These are phyloP conservation scores for Phytophthora gonapodyides DNA, from an alignment of 352 stramenopile species.

Conservation along the genomic window DNA sequence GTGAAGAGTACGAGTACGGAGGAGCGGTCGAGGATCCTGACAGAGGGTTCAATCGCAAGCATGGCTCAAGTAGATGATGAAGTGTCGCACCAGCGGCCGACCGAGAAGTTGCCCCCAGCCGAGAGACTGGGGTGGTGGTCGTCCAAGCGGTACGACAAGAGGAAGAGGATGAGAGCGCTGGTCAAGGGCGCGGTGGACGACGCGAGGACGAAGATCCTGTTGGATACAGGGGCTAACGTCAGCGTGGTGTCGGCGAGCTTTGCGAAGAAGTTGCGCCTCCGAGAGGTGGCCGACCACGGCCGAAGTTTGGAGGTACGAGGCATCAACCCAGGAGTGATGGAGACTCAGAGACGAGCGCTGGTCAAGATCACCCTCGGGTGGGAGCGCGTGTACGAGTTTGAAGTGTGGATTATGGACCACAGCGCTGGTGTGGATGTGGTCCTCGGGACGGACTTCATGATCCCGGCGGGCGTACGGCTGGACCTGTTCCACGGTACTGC, in stretches of 20 bases:
- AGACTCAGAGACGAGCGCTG: neutral
- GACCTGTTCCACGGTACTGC: slow-evolving; percentile 7
- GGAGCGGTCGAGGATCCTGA: neutral
- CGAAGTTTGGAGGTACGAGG: neutral
- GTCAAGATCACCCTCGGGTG: slow-evolving; percentile 12
- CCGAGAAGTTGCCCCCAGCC: neutral
- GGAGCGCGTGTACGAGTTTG: slow-evolving; percentile 2
- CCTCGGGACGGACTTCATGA: slow-evolving; percentile 8
- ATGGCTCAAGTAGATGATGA: neutral
- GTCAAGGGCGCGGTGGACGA: slow-evolving; percentile 3
- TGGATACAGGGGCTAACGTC: slow-evolving; percentile 2
- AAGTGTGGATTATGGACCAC: slow-evolving; percentile 14
- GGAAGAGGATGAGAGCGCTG: slow-evolving; percentile 1
- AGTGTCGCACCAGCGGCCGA: neutral
- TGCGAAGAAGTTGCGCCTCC: neutral
- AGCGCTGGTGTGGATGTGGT: slow-evolving; percentile 1
- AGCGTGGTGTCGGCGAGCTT: neutral
- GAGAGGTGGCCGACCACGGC: neutral
- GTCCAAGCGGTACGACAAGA: neutral
- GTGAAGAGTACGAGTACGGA: neutral
- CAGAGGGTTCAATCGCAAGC: neutral
- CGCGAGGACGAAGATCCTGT: neutral
- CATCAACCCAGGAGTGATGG: slow-evolving; percentile 1
- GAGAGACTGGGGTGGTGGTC: slow-evolving; percentile 9
- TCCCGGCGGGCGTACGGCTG: slow-evolving; percentile 5